A percentile compares a stretch with the other conserved stretches of the same genome.
Evolutionary conservation across 768 basidiomycete genomes (phyloP).

Genomic region (Chalciporus piperatus): DNA sequence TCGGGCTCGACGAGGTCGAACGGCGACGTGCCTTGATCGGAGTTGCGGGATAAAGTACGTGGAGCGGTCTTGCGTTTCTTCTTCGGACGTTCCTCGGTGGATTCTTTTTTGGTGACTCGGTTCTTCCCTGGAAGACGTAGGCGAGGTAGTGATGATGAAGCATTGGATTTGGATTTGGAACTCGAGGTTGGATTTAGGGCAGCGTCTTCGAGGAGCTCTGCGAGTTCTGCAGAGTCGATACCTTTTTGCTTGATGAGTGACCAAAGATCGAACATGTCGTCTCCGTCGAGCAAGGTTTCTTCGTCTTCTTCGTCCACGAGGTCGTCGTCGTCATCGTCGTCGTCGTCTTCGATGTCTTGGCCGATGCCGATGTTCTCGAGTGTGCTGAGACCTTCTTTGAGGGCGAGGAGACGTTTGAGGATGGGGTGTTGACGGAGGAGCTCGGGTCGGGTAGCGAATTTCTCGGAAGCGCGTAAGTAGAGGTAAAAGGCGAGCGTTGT

Average conservation of each 20-base stretch:
- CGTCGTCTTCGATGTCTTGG: slow-evolving; percentile 46
- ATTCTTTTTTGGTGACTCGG: slow-evolving; percentile 8
- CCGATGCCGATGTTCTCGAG: slow-evolving; percentile 85
- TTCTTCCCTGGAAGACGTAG: not conserved
- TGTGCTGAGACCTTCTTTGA: slow-evolving; percentile 78
- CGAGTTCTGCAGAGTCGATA: slow-evolving; percentile 49
- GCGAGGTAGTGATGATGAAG: too few species aligned
- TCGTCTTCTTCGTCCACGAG: slow-evolving; percentile 31
- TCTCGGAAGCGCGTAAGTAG: slow-evolving; percentile 70
- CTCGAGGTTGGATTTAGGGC: slow-evolving; percentile 9
- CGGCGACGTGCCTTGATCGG: slow-evolving; percentile 33
- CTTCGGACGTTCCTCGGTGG: slow-evolving; percentile 39
- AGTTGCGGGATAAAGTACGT: too few species aligned
- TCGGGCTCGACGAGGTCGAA: slow-evolving; percentile 84
- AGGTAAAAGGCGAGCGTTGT: slow-evolving; percentile 92
- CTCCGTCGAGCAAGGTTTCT: slow-evolving; percentile 28
- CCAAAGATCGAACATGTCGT: slow-evolving; percentile 38
- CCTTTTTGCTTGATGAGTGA: slow-evolving; percentile 35
- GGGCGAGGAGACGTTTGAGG: slow-evolving; percentile 68
- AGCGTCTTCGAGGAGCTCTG: slow-evolving; percentile 56
- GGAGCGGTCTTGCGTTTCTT: slow-evolving; percentile 55
- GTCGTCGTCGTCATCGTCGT: slow-evolving; percentile 45
- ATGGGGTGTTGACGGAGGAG: slow-evolving; percentile 70
- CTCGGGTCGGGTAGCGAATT: slow-evolving; percentile 59
- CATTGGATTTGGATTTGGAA: too few species aligned